phyloP scores from a whole-genome alignment of 2,329 filamentous ascomycete genomes.

The Beauveria scarabaeidicola region DNA sequence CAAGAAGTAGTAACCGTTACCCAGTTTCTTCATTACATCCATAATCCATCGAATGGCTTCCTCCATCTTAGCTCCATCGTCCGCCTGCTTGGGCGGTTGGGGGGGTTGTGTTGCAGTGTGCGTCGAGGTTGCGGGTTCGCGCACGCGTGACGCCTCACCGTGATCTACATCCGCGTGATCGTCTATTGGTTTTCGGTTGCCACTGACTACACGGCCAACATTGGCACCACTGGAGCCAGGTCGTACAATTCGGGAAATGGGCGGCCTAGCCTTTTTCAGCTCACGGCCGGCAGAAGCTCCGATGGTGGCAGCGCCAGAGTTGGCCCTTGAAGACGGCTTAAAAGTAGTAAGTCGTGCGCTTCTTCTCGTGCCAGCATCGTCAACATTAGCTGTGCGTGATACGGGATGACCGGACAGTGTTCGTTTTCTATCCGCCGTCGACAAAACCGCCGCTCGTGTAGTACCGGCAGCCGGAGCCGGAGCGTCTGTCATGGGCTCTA shows the following conservation, averaged over 20 bases:
- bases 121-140: conserved; percentile 33
- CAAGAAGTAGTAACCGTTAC: conserved; percentile 68
- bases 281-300: conserved; percentile 57
- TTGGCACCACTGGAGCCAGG: conserved; percentile 57
- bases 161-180: conserved; percentile 62
- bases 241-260: conserved; percentile 57
- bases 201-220: conserved; percentile 81
- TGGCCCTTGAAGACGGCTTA: conserved; percentile 60
- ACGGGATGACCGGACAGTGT: conserved; percentile 81
- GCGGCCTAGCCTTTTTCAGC: conserved; percentile 75
- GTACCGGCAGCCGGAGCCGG: conserved; percentile 28
- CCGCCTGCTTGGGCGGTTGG: not conserved
- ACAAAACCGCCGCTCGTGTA: conserved; percentile 26
- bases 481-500: conserved; percentile 35
- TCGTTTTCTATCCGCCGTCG: conserved; percentile 65
- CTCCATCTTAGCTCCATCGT: conserved; percentile 56
- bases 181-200: conserved; percentile 69
- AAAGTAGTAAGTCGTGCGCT: conserved; percentile 65
- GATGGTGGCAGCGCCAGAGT: conserved; percentile 46
- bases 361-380: conserved; percentile 55
- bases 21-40: conserved; percentile 74
- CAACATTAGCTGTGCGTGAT: conserved; percentile 39
- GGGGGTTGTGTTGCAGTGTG: conserved; percentile 31
- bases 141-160: conserved; percentile 47
- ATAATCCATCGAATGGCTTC: conserved; percentile 71